Evolutionary conservation across 331 rosid species (phyloP).

Genomic region (Spiraea crenata): DNA sequence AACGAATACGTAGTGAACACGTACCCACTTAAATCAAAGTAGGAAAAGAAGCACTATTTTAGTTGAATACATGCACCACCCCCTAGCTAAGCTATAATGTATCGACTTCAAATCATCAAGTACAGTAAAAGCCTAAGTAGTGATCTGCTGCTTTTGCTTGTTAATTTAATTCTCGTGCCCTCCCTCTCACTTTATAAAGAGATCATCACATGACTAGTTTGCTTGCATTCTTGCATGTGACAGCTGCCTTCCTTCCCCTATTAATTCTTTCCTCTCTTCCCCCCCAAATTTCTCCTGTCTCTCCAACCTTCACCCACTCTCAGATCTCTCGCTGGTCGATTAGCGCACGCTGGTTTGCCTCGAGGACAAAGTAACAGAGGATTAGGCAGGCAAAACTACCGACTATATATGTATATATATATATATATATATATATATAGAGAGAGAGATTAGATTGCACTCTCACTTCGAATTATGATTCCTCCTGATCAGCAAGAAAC

Average conservation of each 20-base stretch:
- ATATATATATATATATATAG: too few species aligned
- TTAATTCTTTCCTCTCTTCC: slow-evolving; percentile 5
- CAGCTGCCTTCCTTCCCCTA: slow-evolving; percentile 1
- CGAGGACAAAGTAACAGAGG: too few species aligned
- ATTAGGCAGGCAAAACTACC: too few species aligned
- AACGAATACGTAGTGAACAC: slow-evolving; percentile 31
- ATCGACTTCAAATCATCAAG: too few species aligned
- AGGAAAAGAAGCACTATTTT: slow-evolving; percentile 15
- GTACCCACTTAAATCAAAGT: slow-evolving; percentile 16
- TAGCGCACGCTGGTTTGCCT: not conserved
- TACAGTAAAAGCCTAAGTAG: too few species aligned
- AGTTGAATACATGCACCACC: slow-evolving; percentile 29
- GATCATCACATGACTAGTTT: slow-evolving; percentile 22
- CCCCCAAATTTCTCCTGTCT: not conserved
- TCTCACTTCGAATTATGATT: slow-evolving; percentile 44
- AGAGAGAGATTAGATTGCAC: not conserved
- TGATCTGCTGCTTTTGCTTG: not conserved
- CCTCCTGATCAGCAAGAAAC: slow-evolving; percentile 78
- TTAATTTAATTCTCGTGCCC: slow-evolving; percentile 52
- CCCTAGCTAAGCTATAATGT: not conserved
- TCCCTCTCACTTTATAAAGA: slow-evolving; percentile 35
- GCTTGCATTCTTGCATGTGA: slow-evolving; percentile 40
- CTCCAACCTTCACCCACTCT: not conserved
- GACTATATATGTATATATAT: too few species aligned
- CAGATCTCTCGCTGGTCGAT: not conserved